Conservation (phyloP, 805 yeast species). For the Suhomyces vadensis region DNA sequence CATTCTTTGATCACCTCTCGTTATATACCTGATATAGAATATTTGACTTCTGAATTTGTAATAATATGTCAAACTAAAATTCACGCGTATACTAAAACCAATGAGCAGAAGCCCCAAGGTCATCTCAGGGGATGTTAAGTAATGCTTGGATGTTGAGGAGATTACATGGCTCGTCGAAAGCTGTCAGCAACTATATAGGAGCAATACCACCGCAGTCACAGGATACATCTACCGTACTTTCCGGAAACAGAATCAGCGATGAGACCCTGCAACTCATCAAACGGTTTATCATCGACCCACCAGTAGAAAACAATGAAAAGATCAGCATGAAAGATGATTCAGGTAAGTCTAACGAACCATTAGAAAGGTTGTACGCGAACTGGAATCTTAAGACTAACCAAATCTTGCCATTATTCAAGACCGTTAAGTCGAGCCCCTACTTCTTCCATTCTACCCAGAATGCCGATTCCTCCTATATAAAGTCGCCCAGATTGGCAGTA, state of each 20-base stretch:
- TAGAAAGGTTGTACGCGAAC: slow-evolving; percentile 1
- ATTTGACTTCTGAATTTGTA: neutral
- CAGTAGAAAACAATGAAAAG: neutral
- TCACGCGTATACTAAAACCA: neutral
- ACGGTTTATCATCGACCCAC: neutral
- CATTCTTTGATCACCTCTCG: neutral
- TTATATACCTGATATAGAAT: neutral
- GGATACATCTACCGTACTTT: neutral
- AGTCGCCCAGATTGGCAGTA: slow-evolving; percentile 50
- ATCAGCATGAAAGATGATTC: neutral
- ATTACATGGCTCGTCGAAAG: neutral
- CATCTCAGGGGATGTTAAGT: neutral
- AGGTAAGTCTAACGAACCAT: neutral
- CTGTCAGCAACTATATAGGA: too few relatives aligned
- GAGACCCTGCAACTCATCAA: neutral
- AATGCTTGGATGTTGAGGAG: neutral
- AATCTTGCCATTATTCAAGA: slow-evolving; percentile 8
- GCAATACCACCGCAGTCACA: too few relatives aligned
- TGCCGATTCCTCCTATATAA: slow-evolving; percentile 22
- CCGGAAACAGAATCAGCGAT: neutral
- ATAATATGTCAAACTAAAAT: neutral
- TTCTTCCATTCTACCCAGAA: slow-evolving; percentile 27
- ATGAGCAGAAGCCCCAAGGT: neutral
- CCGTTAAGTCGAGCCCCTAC: slow-evolving; percentile 20
- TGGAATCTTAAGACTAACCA: slow-evolving; percentile 5